These are phyloP conservation scores for Collybia nuda DNA, from an alignment of 768 basidiomycete species.

Conservation along the genomic window DNA sequence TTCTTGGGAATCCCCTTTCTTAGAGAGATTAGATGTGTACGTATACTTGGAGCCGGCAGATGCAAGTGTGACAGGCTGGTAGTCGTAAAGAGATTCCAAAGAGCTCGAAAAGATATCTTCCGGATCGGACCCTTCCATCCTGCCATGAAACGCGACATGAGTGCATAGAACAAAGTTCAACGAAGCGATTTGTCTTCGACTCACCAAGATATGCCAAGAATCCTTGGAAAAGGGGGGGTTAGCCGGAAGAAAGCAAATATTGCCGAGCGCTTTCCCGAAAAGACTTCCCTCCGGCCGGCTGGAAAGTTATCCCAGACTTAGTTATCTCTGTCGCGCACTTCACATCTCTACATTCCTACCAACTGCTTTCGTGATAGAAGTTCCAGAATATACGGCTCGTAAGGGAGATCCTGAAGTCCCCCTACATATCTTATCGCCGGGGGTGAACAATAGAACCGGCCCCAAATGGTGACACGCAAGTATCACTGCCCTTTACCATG, in stretches of 20 bases:
- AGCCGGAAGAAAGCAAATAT: neutral
- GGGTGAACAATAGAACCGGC: too few relatives aligned
- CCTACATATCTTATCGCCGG: too few relatives aligned
- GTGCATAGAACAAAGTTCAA: too few relatives aligned
- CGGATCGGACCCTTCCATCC: constrained; percentile 30
- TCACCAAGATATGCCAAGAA: constrained; percentile 5
- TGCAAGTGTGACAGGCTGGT: constrained; percentile 59
- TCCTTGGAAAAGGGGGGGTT: neutral
- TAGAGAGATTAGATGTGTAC: constrained; percentile 30
- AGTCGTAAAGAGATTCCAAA: constrained; percentile 60
- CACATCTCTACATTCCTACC: too few relatives aligned
- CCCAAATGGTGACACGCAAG: too few relatives aligned
- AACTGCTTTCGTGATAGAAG: too few relatives aligned
- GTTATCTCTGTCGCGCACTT: too few relatives aligned
- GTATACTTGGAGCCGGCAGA: constrained; percentile 53
- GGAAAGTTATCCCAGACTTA: neutral
- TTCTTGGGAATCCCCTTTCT: constrained; percentile 13
- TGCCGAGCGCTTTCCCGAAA: neutral
- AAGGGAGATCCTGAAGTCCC: too few relatives aligned
- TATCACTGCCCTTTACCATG: too few relatives aligned
- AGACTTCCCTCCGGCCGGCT: too few relatives aligned
- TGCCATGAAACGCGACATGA: neutral
- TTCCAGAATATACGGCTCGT: too few relatives aligned
- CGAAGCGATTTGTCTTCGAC: neutral
- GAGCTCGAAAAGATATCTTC: constrained; percentile 73